Evolutionary conservation across 1,284 basidiomycete species (phyloP), one percentile per base, ranked within the genome.

Genomic region (Uromyces viciae-fabae): DNA sequence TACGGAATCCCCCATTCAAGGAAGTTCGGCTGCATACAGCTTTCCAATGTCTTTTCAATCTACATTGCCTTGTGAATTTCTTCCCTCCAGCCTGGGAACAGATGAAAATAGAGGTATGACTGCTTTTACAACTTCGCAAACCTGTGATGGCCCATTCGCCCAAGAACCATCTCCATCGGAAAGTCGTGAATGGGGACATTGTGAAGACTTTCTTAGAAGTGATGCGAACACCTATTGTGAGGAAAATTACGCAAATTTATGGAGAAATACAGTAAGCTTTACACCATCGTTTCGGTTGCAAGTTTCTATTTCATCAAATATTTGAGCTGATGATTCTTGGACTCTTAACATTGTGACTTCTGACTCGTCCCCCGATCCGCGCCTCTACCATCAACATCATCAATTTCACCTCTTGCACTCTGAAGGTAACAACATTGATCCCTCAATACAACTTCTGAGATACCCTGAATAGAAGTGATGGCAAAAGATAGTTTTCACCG

Each of bases 121-220:
- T 9, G 36, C 52, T 14, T 54, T n/a, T 54, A 11, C 25, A 5
- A 3, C 56, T 8, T 8, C 25, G 8, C 25, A 42, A 54, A 46
- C 68, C 28, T 17, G 36, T 28, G 68, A 73, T 73, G 25, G 15
- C 19, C 28, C 33, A 11, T 73, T 73, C n/a, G 54, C 56, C 17
- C 52, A 36, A 17, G 71, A 73, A n/a, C 40, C 56, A 25, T 56
- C 71, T 28, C 17, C 46, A 36, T n/a, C 52, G 1, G 71, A 73
- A 58, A 54, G 56, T 46, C n/a, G 17, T 5, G n/a, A 19, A 40
- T 73, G 71, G 71, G 52, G 9, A 40, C 36, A 73, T 42, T 36
- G 71, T 25, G 71, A 49, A 1, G 19, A 54, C 15, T 73, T 73
- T 73, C 56, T 73, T 36, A 52, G 40, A 4, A 73, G 42, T 52